Base-by-base conservation (phyloP, 2,329 filamentous ascomycete species). In the Nemania diffusa region DNA sequence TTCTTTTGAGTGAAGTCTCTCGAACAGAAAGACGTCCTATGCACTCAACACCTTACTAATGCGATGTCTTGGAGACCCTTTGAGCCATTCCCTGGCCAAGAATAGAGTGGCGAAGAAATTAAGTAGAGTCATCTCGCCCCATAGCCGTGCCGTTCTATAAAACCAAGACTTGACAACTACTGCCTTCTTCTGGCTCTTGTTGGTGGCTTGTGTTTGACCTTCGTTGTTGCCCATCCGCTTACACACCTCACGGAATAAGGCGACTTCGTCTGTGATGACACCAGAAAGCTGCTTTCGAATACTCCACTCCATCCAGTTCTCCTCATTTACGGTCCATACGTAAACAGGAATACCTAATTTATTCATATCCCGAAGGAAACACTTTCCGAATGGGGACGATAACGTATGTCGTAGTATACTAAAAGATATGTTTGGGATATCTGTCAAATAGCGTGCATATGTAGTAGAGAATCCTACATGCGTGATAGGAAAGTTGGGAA, bases 311-410 rank as follows among this genome's bases (percentile, higher is more conserved):
- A 98, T 97, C 79, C 89, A 87, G 57, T 84, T 83, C 69, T 88
- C 86, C 15, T 91, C 86, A 77, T 98, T 97, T 57, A 97, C 92
- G 0, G 94, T 97, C 95, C 95, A 98, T 0, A 89, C 86, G 73
- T 91, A 90, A 4, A 97, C 82, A 3, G 86, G 85, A 24, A 91
- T 85, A 17, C 84, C 81, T 1, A 83, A 81, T 55, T 81, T 77
- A 67, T 85, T 84, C 27, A 88, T 87, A 62, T 90, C 85, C 13
- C 83, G 82, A 17, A 94, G 79, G 80, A 97, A 96, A 11, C 82
- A 80, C 9, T 78, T 76, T 7, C 94, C 94, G 40, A 88, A 81
- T 0, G 89, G 89, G 0, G 91, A 89, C 65, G 93, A 85, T 57
- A 97, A 84, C 22, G 88, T 81, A 64, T 85, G 84, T 68, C 92